A percentile compares a stretch with the other conserved stretches of the same genome.
Evolutionary conservation across 306 rosid genomes (phyloP).

Genomic region (Quercus mongolica): DNA sequence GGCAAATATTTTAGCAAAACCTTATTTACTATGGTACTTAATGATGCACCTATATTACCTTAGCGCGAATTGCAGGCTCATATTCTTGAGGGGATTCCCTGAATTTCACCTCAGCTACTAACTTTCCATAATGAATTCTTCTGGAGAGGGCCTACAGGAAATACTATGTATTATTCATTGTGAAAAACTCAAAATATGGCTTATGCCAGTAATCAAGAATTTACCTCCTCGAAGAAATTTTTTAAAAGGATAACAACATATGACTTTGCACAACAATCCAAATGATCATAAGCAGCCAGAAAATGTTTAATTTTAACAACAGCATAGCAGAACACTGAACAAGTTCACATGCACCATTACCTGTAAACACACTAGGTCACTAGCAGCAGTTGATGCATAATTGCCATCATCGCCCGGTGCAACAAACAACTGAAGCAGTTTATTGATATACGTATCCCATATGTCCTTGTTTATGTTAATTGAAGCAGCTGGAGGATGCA

Average conservation of each 20-base stretch:
- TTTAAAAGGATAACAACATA: neutral
- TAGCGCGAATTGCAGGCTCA: constrained; percentile 70
- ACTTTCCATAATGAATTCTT: constrained; percentile 90
- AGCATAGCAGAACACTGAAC: neutral
- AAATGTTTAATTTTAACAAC: too few relatives aligned
- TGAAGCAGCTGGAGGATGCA: constrained; percentile 68
- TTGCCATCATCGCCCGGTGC: constrained; percentile 73
- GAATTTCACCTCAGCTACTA: constrained; percentile 92
- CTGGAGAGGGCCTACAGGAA: constrained; percentile 75
- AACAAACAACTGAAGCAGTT: constrained; percentile 64
- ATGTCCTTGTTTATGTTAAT: constrained; percentile 66
- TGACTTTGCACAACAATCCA: neutral
- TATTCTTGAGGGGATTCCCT: constrained; percentile 72
- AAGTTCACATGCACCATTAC: constrained; percentile 18
- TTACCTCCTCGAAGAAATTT: neutral
- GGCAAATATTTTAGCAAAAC: neutral
- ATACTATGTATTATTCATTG: neutral
- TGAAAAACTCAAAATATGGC: neutral
- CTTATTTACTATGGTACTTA: neutral
- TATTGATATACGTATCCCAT: constrained; percentile 61
- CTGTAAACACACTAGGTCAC: constrained; percentile 86
- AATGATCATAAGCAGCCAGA: too few relatives aligned
- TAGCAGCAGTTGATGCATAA: constrained; percentile 81
- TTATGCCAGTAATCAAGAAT: neutral
- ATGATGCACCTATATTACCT: constrained; percentile 37